Evolutionary conservation across 495 filamentous ascomycete species (phyloP).

Genomic region (Gamarada debralockiae): DNA sequence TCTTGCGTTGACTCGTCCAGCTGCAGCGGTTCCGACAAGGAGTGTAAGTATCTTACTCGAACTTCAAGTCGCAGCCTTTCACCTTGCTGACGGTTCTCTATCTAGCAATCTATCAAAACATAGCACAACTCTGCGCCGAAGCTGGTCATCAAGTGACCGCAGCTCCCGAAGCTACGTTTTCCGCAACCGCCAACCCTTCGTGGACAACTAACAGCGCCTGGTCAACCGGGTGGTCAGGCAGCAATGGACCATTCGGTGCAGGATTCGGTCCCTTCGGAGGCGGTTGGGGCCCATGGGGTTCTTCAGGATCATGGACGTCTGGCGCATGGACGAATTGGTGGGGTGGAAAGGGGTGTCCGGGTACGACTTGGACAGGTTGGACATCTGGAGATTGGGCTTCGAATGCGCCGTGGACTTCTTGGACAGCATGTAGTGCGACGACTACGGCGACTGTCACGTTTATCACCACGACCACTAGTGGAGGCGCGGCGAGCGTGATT

Average conservation of each 20-base stretch:
- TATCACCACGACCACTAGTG: background rate
- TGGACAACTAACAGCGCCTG: background rate
- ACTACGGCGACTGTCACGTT: background rate
- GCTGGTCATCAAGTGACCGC: background rate
- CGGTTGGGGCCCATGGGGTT: background rate
- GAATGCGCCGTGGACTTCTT: background rate
- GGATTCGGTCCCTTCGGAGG: background rate
- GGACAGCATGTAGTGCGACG: background rate
- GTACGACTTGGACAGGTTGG: slow-evolving; percentile 1
- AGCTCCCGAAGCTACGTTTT: background rate
- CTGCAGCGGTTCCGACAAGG: background rate
- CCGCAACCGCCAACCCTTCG: background rate
- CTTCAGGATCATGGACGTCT: background rate
- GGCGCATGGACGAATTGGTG: background rate
- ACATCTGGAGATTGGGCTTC: background rate
- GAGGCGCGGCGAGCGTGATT: background rate
- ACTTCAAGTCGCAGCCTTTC: too few relatives aligned
- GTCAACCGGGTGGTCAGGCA: background rate
- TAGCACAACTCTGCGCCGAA: background rate
- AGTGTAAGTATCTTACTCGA: too few relatives aligned
- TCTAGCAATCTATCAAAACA: background rate
- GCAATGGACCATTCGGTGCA: background rate
- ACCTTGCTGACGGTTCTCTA: background rate
- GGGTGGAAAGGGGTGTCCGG: background rate
- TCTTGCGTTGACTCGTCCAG: background rate